Evolutionary conservation across 768 basidiomycete species (phyloP).

Genomic region (Amanita rimosa): DNA sequence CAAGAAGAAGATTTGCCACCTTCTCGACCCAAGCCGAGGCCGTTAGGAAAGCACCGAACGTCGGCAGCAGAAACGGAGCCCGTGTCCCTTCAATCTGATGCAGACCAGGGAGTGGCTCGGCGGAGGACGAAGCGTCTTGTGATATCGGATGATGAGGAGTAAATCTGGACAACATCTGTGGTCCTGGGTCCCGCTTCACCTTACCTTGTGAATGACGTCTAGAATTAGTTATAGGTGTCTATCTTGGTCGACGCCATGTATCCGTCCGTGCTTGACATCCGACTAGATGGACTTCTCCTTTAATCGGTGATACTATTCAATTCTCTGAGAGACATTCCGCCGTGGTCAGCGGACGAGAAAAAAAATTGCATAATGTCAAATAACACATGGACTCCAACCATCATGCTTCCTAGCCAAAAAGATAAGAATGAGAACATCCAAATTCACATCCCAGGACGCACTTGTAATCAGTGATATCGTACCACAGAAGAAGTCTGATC

Average conservation of each 20-base stretch:
- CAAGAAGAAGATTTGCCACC: neutral
- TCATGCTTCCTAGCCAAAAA: neutral
- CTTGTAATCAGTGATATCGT: neutral
- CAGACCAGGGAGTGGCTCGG: neutral
- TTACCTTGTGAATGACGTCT: neutral
- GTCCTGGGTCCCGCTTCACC: neutral
- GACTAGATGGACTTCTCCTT: neutral
- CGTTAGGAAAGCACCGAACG: conserved; percentile 9
- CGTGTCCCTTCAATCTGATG: conserved; percentile 1
- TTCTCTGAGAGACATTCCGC: neutral
- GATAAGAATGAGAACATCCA: neutral
- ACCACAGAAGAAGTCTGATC: neutral
- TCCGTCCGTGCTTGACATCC: neutral
- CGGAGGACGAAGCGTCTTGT: conserved; percentile 8
- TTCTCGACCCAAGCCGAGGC: conserved; percentile 31
- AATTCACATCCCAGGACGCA: neutral
- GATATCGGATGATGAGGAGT: conserved; percentile 13
- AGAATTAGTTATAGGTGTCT: neutral
- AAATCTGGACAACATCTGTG: neutral
- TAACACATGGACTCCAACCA: neutral
- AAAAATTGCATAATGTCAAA: neutral
- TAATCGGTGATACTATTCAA: neutral
- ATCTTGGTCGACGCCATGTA: neutral
- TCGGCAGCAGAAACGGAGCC: neutral
- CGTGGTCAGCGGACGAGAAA: conserved; percentile 7